Evolutionary conservation across 441 rosid species (phyloP).

Genomic region (Cnidoscolus chayamansa): DNA sequence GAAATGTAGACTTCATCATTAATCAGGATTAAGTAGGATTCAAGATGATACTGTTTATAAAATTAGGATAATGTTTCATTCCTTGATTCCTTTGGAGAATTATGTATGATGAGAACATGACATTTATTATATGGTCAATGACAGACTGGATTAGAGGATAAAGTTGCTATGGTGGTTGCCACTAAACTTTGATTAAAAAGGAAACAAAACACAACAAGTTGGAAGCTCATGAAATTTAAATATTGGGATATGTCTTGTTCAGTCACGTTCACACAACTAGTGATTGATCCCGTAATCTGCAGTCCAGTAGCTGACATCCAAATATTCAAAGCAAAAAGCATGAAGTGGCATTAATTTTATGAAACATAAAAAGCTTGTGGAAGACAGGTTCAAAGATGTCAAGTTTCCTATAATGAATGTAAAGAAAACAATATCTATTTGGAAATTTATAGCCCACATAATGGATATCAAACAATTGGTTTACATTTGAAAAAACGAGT

Average conservation of each 20-base stretch:
- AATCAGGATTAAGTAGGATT: too few relatives aligned
- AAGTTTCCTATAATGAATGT: background rate
- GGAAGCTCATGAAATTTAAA: background rate
- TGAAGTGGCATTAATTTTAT: background rate
- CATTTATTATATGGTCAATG: too few relatives aligned
- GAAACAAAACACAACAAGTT: background rate
- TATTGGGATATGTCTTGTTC: background rate
- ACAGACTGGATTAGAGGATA: too few relatives aligned
- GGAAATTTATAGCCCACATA: background rate
- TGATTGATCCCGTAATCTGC: background rate
- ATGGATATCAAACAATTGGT: constrained; percentile 2
- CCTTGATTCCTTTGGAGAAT: background rate
- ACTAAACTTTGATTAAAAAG: background rate
- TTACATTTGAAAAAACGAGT: background rate
- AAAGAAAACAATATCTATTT: background rate
- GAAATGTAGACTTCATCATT: too few relatives aligned
- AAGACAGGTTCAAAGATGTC: background rate
- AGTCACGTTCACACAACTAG: background rate
- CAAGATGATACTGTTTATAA: too few relatives aligned
- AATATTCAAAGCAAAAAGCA: background rate
- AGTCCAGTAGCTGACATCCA: background rate
- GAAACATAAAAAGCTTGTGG: background rate
- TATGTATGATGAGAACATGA: background rate
- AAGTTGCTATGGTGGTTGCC: constrained; percentile 6
- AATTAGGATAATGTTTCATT: background rate